Conservation (phyloP, 2,329 filamentous ascomycete species). For the Beauveria sp. region DNA sequence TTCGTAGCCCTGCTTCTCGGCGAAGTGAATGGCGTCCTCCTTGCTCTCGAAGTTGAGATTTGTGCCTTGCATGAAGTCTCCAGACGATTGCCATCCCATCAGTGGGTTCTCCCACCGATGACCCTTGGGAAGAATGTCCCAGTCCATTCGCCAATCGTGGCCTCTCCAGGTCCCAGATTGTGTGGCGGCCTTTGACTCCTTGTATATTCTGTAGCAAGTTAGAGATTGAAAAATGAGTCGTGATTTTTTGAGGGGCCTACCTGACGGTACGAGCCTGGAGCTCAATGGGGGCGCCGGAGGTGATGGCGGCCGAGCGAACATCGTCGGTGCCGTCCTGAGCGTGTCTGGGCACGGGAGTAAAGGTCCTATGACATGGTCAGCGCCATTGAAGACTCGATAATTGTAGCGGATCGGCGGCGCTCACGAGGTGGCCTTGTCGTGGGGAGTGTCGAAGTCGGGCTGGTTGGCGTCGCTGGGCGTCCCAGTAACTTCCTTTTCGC, state of each 20-base stretch:
- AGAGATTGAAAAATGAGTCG: not conserved
- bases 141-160: slow-evolving; percentile 94
- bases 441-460: slow-evolving; percentile 71
- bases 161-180: slow-evolving; percentile 86
- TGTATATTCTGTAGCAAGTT: slow-evolving; percentile 65
- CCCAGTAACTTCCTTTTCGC: slow-evolving; percentile 17
- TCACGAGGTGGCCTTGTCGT: slow-evolving; percentile 89
- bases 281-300: slow-evolving; percentile 89
- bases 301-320: slow-evolving; percentile 69
- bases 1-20: slow-evolving; percentile 98
- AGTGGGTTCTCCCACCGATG: slow-evolving; percentile 97
- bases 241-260: slow-evolving; percentile 40
- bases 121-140: slow-evolving; percentile 87
- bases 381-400: not conserved
- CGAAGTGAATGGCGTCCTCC: slow-evolving; percentile 90
- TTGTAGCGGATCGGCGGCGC: slow-evolving; percentile 9
- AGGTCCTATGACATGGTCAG: slow-evolving; percentile 51
- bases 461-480: slow-evolving; percentile 47
- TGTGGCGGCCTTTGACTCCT: slow-evolving; percentile 86
- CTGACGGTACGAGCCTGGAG: slow-evolving; percentile 89
- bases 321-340: slow-evolving; percentile 89
- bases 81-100: slow-evolving; percentile 98
- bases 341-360: slow-evolving; percentile 82
- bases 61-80: slow-evolving; percentile 90
- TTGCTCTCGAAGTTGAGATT: slow-evolving; percentile 84